Base-by-base conservation (phyloP, 2,329 filamentous ascomycete species). In the Sporothrix pseudoabietina region DNA sequence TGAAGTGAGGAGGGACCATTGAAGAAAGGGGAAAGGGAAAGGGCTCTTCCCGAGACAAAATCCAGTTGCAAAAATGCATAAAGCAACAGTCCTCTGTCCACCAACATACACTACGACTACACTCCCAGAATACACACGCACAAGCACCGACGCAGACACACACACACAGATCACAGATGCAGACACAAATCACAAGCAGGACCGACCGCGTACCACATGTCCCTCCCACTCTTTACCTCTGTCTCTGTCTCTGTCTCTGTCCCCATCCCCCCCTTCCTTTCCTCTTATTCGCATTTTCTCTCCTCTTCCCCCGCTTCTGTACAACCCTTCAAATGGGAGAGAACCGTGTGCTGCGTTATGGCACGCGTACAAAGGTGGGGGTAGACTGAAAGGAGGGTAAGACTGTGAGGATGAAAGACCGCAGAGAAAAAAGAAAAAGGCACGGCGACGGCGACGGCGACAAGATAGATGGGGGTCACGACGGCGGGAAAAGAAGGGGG, bases 271-370 rank as follows among this genome's bases (percentile, higher is more conserved):
- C 26, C 26, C 26, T 26, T 26, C 26, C 26, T 26, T 16, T 41
- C 39, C n/a, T 55, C 3, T 16, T 22, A 26, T 52, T n/a, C 12
- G 16, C 14, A 0, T 26, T 12, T n/a, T 52, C 14, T 9, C 2
- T 41, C 8, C 22, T 16, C 61, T 12, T 19, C 10, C 65, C 44
- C 44, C 44, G 65, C 65, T 54, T 69, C 47, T 69, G 65, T 69
- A 14, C 44, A 35, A 54, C 47, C 26, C 6, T 22, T 39, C 47
- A 69, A 52, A 4, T 26, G 26, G 22, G n/a, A n/a, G 30, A 52
- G 30, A 47, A 69, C 54, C 65, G 47, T 68, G 63, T 68, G 26
- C 26, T 68, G 26, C 65, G 47, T 7, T 69, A n/a, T 52, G 47
- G 26, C 12, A 54, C 9, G 47, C 47, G 65, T 35, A 54, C 65